These are phyloP conservation scores for Cryptosporidium parvum DNA, from an alignment of 169 alveolate genomes.

Conservation along the genomic window DNA sequence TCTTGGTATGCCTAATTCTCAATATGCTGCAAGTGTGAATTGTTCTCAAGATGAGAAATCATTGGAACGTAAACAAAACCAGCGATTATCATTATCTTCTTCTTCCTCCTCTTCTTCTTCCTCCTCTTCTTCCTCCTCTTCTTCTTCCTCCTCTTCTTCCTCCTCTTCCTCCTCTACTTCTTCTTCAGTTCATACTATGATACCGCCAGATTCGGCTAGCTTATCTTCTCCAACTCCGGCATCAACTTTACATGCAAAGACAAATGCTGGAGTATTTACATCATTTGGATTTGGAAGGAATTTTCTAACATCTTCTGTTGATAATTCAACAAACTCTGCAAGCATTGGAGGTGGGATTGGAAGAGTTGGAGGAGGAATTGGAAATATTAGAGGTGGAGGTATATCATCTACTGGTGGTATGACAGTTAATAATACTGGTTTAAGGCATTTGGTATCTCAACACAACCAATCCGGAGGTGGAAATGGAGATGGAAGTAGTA, in stretches of 20 bases:
- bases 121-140: no score
- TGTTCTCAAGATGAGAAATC: background rate
- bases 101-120: background rate
- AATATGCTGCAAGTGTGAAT: constrained; percentile 26
- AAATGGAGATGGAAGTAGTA: no score
- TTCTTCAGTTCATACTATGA: no score
- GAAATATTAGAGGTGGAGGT: background rate
- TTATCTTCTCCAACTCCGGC: background rate
- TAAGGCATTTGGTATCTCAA: background rate
- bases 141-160: background rate
- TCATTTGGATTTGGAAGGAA: constrained; percentile 6
- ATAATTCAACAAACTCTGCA: background rate
- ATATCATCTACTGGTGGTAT: background rate
- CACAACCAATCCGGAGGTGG: background rate
- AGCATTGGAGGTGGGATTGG: background rate
- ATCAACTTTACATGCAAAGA: background rate
- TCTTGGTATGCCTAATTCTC: constrained; percentile 67
- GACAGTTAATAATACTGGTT: background rate
- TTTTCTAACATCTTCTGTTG: background rate
- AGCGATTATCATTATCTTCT: background rate
- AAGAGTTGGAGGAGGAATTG: constrained; percentile 8
- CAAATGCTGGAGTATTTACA: background rate
- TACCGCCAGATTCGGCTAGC: background rate
- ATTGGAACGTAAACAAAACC: background rate
- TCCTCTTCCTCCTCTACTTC: no score